A percentile compares a stretch with the other conserved stretches of the same genome.
These are phyloP conservation scores for Colletotrichum tropicicola DNA, from an alignment of 2,329 filamentous ascomycete genomes.

Conservation along the genomic window DNA sequence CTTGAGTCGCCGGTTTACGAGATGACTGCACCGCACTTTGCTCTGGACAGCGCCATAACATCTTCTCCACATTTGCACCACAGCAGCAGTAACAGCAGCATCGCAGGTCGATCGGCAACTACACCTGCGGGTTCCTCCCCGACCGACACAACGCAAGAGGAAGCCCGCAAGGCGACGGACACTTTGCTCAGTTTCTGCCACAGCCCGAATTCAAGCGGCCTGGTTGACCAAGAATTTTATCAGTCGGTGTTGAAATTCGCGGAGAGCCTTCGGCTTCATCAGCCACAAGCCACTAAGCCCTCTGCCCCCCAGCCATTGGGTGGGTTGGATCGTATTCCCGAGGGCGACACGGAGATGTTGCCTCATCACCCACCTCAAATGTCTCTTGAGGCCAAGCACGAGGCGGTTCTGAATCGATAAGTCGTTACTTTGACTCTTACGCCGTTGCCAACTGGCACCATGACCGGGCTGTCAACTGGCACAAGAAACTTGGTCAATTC, in stretches of 20 bases:
- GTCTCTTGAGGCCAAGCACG: conserved; percentile 39
- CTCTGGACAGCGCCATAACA: conserved; percentile 48
- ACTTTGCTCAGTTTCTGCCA: conserved; percentile 85
- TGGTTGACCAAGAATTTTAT: conserved; percentile 82
- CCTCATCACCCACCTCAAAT: conserved; percentile 29
- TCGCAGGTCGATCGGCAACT: conserved; percentile 43
- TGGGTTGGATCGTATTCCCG: conserved; percentile 63
- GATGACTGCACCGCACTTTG: conserved; percentile 49
- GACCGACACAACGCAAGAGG: conserved; percentile 80
- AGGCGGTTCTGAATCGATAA: conserved; percentile 43
- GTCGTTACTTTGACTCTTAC: too few species aligned
- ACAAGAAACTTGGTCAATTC: neutral
- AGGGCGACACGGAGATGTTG: conserved; percentile 63
- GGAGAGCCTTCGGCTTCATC: conserved; percentile 82
- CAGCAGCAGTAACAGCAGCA: conserved; percentile 60
- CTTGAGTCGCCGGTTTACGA: conserved; percentile 62
- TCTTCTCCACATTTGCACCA: conserved; percentile 57
- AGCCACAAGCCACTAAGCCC: conserved; percentile 46
- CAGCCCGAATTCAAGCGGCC: conserved; percentile 69
- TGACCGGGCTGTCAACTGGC: neutral
- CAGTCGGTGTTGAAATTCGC: conserved; percentile 82
- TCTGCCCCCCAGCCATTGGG: conserved; percentile 48
- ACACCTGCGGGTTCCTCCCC: conserved; percentile 64
- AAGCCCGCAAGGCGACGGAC: conserved; percentile 83
- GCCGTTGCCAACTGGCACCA: neutral